phyloP scores from a whole-genome alignment of 139 green algal genomes.

The Eudorina sp. region DNA sequence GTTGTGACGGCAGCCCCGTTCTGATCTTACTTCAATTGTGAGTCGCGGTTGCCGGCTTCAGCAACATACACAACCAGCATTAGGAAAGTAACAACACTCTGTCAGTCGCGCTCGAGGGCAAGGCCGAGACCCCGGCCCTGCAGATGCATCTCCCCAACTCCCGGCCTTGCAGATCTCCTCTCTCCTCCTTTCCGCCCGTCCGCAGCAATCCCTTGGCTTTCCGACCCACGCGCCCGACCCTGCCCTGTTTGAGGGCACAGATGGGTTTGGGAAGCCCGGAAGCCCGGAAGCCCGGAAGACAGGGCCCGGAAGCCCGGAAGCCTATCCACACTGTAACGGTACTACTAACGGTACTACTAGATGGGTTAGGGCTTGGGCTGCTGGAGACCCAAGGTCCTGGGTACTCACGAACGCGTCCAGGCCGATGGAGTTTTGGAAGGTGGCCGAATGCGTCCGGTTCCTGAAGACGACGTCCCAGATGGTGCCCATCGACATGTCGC shows the following conservation, averaged over 20 bases:
- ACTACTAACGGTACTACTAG: not conserved
- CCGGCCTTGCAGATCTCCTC: too few relatives aligned
- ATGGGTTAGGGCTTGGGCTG: not conserved
- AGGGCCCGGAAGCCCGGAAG: not conserved
- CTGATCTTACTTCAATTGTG: not conserved
- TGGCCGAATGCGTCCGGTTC: not conserved
- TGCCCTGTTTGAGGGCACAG: not conserved
- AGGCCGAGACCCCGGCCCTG: too few relatives aligned
- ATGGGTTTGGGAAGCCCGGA: not conserved
- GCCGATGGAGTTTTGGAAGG: constrained; percentile 20
- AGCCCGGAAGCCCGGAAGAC: not conserved
- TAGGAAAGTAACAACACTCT: too few relatives aligned
- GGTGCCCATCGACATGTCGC: constrained; percentile 40
- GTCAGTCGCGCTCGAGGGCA: too few relatives aligned
- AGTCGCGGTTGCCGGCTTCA: too few relatives aligned
- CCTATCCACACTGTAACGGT: too few relatives aligned
- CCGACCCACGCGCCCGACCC: not conserved
- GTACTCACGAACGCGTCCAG: constrained; percentile 18
- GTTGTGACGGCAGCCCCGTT: not conserved
- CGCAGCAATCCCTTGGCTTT: too few relatives aligned
- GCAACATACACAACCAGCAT: too few relatives aligned
- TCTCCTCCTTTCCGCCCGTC: too few relatives aligned
- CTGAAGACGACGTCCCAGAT: not conserved
- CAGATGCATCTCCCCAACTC: too few relatives aligned
- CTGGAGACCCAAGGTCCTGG: not conserved